Conservation (phyloP, 2,329 filamentous ascomycete species). For the Penicillium corylophilum region DNA sequence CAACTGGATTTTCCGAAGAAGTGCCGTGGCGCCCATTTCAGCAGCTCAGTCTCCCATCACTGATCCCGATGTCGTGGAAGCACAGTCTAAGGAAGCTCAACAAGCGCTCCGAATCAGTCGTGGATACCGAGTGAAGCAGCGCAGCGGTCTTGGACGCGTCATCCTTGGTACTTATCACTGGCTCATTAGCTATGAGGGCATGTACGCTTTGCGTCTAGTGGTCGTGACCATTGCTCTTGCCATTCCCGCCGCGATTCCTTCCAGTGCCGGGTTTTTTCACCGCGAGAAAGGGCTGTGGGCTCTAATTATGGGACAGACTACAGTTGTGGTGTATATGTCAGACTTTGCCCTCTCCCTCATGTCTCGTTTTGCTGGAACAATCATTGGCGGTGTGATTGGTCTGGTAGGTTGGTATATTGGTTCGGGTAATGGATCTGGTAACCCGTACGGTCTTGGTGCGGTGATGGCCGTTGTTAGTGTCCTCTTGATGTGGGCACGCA, state of each 20-base stretch:
- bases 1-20: conserved; percentile 40
- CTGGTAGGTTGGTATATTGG: conserved; percentile 55
- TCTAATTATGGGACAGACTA: conserved; percentile 53
- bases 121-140: conserved; percentile 27
- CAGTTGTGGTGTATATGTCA: conserved; percentile 50
- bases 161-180: conserved; percentile 40
- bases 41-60: conserved; percentile 14
- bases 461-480: conserved; percentile 34
- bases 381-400: conserved; percentile 50
- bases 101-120: conserved; percentile 40
- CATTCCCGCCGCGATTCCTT: conserved; percentile 46
- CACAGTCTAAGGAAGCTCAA: conserved; percentile 37
- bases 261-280: conserved; percentile 52
- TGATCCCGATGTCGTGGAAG: conserved; percentile 30
- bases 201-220: conserved; percentile 52
- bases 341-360: conserved; percentile 52
- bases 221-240: conserved; percentile 47
- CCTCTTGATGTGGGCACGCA: conserved; percentile 36
- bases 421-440: conserved; percentile 49
- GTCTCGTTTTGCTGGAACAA: conserved; percentile 43
- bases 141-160: conserved; percentile 27
- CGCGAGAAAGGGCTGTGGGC: conserved; percentile 55
- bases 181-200: conserved; percentile 45
- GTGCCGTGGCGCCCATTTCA: conserved; percentile 24
- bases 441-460: conserved; percentile 52